Conservation (phyloP, 169 alveolate genomes). For the Plasmodium relictum region DNA sequence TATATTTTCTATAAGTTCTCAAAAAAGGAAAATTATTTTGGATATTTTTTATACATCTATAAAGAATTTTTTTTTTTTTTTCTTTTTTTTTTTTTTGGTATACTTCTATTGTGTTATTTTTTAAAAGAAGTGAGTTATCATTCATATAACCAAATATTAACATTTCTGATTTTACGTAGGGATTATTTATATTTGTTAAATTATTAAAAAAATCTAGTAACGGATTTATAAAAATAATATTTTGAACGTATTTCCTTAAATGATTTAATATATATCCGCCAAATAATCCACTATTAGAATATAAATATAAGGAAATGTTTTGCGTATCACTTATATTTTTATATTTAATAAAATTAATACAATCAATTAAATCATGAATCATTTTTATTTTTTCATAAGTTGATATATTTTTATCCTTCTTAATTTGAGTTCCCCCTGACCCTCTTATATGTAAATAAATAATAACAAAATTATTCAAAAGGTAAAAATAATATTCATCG, state of each 20-base stretch:
- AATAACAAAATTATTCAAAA: constrained; percentile 29
- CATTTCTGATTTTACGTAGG: constrained; percentile 76
- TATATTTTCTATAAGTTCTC: neutral
- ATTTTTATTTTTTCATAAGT: constrained; percentile 1
- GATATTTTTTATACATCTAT: neutral
- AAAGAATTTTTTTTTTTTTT: neutral
- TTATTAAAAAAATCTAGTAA: constrained; percentile 77
- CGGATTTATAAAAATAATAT: constrained; percentile 79
- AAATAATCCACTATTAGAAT: constrained; percentile 57
- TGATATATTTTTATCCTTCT: neutral
- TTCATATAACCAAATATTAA: constrained; percentile 80
- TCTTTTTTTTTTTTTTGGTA: neutral
- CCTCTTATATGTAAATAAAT: constrained; percentile 66
- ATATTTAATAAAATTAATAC: constrained; percentile 50
- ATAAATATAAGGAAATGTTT: constrained; percentile 29
- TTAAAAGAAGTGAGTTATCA: neutral
- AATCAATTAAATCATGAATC: constrained; percentile 31
- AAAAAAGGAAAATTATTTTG: neutral
- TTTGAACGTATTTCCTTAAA: constrained; percentile 10
- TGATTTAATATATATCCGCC: constrained; percentile 44
- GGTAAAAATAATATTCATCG: constrained; percentile 45
- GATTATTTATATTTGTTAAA: constrained; percentile 38
- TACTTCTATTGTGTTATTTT: neutral
- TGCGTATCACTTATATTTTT: constrained; percentile 43
- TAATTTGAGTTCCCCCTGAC: constrained; percentile 23